Evolutionary conservation across 192 early-diverging fungal genomes (phyloP).

Genomic region (Backusella luteola): DNA sequence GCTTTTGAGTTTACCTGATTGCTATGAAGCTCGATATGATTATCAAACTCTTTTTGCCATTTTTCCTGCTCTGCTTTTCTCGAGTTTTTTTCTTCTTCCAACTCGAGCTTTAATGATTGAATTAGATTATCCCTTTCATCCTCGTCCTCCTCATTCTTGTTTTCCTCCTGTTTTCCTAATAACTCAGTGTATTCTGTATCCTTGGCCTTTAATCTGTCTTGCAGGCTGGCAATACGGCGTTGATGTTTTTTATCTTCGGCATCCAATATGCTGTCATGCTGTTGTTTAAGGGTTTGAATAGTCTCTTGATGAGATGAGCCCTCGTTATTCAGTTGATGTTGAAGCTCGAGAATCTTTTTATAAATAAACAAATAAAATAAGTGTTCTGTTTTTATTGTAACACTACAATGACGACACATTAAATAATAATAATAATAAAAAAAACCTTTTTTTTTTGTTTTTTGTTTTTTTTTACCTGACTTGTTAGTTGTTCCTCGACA

Average conservation of each 20-base stretch:
- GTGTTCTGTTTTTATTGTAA: not conserved
- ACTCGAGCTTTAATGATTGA: not conserved
- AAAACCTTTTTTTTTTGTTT: no score
- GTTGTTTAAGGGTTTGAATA: not conserved
- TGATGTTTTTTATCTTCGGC: constrained; percentile 12
- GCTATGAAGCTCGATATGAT: not conserved
- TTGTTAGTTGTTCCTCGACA: not conserved
- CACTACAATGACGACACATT: not conserved
- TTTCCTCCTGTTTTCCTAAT: constrained; percentile 5
- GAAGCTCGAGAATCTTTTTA: not conserved
- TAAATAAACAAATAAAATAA: not conserved
- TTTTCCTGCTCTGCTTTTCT: not conserved
- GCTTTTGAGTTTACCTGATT: not conserved
- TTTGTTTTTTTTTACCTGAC: constrained; percentile 9
- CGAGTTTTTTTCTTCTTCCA: constrained; percentile 1
- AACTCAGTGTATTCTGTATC: constrained; percentile 6
- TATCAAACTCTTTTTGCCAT: not conserved
- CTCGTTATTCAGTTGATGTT: constrained; percentile 2
- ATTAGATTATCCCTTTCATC: not conserved
- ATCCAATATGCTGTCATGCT: not conserved
- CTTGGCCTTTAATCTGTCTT: constrained; percentile 12
- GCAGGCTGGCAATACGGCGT: constrained; percentile 7
- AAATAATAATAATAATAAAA: not conserved
- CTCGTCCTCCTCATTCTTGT: not conserved
- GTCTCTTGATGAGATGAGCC: not conserved